phyloP scores from a whole-genome alignment of 257 asterid species.

The Echium plantagineum region DNA sequence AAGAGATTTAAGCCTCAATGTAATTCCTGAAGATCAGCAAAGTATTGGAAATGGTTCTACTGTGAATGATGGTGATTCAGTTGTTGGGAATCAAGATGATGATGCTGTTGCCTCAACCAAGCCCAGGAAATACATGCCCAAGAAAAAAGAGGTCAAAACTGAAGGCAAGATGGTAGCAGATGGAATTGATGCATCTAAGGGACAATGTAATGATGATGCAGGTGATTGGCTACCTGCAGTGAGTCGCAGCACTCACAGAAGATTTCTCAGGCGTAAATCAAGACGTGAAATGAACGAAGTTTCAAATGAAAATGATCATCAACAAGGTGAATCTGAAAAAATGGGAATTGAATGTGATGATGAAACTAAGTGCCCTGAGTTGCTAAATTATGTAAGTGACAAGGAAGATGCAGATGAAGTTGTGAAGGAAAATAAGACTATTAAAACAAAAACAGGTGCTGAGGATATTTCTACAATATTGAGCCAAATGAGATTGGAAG shows the following conservation, averaged over 20 bases:
- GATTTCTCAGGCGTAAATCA: slow-evolving; percentile 84
- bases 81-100: slow-evolving; percentile 26
- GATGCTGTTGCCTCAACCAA: slow-evolving; percentile 27
- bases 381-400: slow-evolving; percentile 27
- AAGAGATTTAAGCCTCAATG: slow-evolving; percentile 47
- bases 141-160: slow-evolving; percentile 57
- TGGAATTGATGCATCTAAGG: slow-evolving; percentile 89
- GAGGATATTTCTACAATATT: slow-evolving; percentile 38
- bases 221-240: slow-evolving; percentile 94
- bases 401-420: slow-evolving; percentile 24
- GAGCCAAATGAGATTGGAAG: slow-evolving; percentile 48
- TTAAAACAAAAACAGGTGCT: slow-evolving; percentile 15
- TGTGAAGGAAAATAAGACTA: slow-evolving; percentile 10
- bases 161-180: slow-evolving; percentile 77
- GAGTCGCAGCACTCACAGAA: slow-evolving; percentile 83
- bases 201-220: slow-evolving; percentile 47
- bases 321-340: slow-evolving; percentile 25
- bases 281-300: slow-evolving; percentile 49
- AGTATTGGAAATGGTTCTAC: slow-evolving; percentile 26
- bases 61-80: slow-evolving; percentile 34
- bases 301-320: slow-evolving; percentile 29
- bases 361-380: slow-evolving; percentile 35
- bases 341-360: slow-evolving; percentile 28
- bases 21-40: slow-evolving; percentile 30
- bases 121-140: slow-evolving; percentile 33